Conservation (phyloP, 805 yeast species). For the Candida namnaoensis region DNA sequence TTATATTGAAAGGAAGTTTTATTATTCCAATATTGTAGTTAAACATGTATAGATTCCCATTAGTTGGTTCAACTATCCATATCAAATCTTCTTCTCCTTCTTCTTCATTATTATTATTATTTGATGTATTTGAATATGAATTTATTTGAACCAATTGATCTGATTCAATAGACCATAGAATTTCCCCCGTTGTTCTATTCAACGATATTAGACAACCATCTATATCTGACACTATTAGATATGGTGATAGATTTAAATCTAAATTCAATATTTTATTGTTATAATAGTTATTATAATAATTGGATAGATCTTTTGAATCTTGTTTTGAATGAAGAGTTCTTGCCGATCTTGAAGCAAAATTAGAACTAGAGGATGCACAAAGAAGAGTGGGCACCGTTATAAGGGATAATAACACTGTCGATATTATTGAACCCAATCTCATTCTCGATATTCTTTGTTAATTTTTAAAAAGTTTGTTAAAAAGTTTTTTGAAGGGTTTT, state of each 20-base stretch:
- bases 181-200: constrained; percentile 63
- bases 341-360: too few relatives aligned
- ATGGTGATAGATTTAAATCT: constrained; percentile 1
- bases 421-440: too few relatives aligned
- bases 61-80: constrained; percentile 91
- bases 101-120: too few relatives aligned
- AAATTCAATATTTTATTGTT: not conserved
- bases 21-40: constrained; percentile 67
- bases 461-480: too few relatives aligned
- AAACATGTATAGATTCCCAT: constrained; percentile 78
- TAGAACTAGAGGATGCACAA: too few relatives aligned
- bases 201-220: constrained; percentile 86
- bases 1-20: constrained; percentile 72
- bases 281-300: not conserved
- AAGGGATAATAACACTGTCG: too few relatives aligned
- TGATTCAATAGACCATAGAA: constrained; percentile 62
- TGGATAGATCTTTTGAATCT: too few relatives aligned
- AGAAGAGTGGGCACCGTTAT: too few relatives aligned
- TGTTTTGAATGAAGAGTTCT: too few relatives aligned
- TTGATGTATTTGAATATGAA: not conserved
- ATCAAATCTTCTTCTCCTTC: constrained; percentile 27
- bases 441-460: too few relatives aligned
- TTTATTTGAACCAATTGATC: constrained; percentile 4
- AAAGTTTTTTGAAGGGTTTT: too few relatives aligned
- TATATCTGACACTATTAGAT: constrained; percentile 55